phyloP scores from a whole-genome alignment of 257 asterid species.

The Plantago ovata region DNA sequence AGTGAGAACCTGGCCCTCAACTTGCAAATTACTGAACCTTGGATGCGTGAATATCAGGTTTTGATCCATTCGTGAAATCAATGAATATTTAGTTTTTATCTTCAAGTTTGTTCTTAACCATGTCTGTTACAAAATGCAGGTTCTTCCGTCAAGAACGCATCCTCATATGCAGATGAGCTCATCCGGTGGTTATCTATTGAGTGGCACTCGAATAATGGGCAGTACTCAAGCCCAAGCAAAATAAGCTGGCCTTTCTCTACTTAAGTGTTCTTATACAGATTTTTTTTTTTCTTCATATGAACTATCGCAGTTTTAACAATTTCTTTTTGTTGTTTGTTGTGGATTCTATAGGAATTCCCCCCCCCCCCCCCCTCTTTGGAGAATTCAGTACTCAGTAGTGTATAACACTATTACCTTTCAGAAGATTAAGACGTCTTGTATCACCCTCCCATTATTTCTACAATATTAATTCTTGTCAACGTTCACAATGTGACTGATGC shows the following conservation, averaged over 20 bases:
- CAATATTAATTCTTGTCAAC: too few relatives aligned
- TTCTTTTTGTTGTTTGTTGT: too few relatives aligned
- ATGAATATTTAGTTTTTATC: conserved; percentile 1
- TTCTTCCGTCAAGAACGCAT: conserved; percentile 90
- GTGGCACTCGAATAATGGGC: conserved; percentile 61
- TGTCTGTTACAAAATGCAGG: conserved; percentile 24
- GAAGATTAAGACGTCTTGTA: too few relatives aligned
- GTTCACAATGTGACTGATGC: too few relatives aligned
- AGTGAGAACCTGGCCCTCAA: conserved; percentile 76
- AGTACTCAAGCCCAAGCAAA: conserved; percentile 17
- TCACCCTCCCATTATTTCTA: too few relatives aligned
- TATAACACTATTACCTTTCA: too few relatives aligned
- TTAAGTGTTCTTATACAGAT: too few relatives aligned
- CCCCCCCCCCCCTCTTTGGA: too few relatives aligned
- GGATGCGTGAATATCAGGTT: conserved; percentile 98
- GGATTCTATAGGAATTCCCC: too few relatives aligned
- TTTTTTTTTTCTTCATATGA: too few relatives aligned
- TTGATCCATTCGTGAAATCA: background rate
- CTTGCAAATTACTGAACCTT: conserved; percentile 77
- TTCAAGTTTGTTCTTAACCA: background rate
- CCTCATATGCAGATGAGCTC: conserved; percentile 98
- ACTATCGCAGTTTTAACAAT: background rate
- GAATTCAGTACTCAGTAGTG: too few relatives aligned
- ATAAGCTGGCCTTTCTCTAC: too few relatives aligned
- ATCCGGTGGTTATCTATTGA: conserved; percentile 74